Base-by-base conservation (phyloP, 1,284 basidiomycete genomes). In the Malassezia brasiliensis region DNA sequence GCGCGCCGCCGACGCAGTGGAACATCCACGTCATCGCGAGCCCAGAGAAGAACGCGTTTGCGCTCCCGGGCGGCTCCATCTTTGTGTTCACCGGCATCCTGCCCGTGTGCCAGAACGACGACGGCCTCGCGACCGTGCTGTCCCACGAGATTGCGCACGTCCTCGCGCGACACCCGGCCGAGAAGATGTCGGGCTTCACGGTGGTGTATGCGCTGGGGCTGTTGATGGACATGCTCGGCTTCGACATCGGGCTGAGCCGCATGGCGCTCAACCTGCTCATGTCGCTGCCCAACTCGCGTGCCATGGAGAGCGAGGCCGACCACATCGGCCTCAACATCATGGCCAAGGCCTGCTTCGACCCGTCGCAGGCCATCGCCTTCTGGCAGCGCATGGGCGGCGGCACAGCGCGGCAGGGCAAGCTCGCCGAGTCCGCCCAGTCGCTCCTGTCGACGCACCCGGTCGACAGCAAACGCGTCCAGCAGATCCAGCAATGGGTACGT, bases 31-130 rank as follows among this genome's bases (percentile, higher is more conserved):
- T 94, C 0, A 85, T 93, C 50, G 79, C 88, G 60, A 86, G 90
- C 65, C 77, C 77, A 28, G 56, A 68, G 56, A 64, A 87, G 60
- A 93, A 94, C 72, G 90, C 90, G 0, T 83, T 86, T 72, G 88
- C 87, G 3, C 76, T 81, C 2, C 86, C 85, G 36, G 83, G 84
- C 4, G 80, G 80, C 17, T 83, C 83, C 62, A 85, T 94, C 61
- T 82, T 91, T 48, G 87, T 96, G 2, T 94, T 88, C 40, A 66
- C 87, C 0, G 90, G 90, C 0, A 88, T 96, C 47, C 75, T 96
- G 8, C 88, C 87, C 0, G 77, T 91, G 5, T 85, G 83, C 46
- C 78, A 78, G 58, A 84, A 89, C 60, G 86, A 90, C 61, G 81
- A 86, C 60, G 90, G 89, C 0, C 77, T 96, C 0, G 88, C 91